phyloP scores from a whole-genome alignment of 75 land plant species.

The Cunninghamia lanceolata region DNA sequence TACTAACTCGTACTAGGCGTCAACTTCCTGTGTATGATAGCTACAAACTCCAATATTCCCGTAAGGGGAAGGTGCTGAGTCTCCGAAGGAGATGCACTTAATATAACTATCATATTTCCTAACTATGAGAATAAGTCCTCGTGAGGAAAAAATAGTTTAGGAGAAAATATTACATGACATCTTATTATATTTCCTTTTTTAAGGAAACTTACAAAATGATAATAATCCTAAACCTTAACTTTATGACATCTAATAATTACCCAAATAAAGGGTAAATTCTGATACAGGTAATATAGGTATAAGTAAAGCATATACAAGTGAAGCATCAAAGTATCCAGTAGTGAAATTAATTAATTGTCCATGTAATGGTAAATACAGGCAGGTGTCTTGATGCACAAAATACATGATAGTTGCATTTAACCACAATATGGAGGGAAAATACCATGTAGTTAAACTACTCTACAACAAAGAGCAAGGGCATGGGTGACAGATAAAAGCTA shows the following conservation, averaged over 20 bases:
- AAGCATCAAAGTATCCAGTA: neutral
- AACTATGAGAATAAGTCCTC: neutral
- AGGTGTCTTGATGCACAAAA: neutral
- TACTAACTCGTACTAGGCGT: neutral
- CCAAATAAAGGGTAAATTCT: neutral
- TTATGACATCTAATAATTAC: neutral
- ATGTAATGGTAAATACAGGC: neutral
- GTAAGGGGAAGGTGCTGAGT: neutral
- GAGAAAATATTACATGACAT: neutral
- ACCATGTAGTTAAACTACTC: neutral
- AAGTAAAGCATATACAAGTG: neutral
- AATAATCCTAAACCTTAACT: neutral
- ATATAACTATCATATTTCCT: neutral
- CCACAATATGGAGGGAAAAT: neutral
- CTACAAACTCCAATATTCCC: neutral
- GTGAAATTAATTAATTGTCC: neutral
- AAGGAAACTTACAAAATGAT: too few relatives aligned
- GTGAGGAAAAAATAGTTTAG: neutral
- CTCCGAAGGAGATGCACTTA: neutral
- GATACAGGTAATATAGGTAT: neutral
- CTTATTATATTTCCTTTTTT: too few relatives aligned
- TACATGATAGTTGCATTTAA: neutral
- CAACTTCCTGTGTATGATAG: neutral
- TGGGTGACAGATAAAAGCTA: too few relatives aligned
- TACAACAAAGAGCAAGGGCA: neutral